Evolutionary conservation across 1,284 basidiomycete species (phyloP).

Genomic region (Meripilus lineatus): DNA sequence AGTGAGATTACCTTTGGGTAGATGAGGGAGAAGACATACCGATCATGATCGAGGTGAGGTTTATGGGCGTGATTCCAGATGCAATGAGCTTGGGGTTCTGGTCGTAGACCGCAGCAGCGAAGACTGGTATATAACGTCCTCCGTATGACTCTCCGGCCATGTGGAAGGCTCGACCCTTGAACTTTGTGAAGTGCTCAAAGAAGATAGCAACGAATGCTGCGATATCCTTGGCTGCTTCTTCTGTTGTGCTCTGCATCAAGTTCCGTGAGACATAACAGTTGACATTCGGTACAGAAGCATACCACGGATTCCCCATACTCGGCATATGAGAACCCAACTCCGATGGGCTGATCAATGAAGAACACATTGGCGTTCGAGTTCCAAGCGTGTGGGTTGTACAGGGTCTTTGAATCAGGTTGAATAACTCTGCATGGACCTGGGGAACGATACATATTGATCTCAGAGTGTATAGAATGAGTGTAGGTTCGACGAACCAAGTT

Average conservation of each 20-base stretch:
- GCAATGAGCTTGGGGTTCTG: slow-evolving; percentile 56
- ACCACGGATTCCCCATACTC: slow-evolving; percentile 65
- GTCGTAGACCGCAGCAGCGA: slow-evolving; percentile 74
- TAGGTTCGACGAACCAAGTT: slow-evolving; percentile 38
- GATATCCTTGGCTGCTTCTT: slow-evolving; percentile 67
- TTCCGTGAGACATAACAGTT: neutral
- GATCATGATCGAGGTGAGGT: slow-evolving; percentile 73
- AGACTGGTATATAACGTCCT: slow-evolving; percentile 76
- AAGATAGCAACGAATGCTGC: slow-evolving; percentile 68
- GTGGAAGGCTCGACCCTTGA: slow-evolving; percentile 64
- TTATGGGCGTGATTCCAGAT: slow-evolving; percentile 62
- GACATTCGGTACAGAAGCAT: slow-evolving; percentile 17
- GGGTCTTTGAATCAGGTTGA: slow-evolving; percentile 38
- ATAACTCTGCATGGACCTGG: slow-evolving; percentile 31
- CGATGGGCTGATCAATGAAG: slow-evolving; percentile 67
- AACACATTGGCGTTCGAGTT: slow-evolving; percentile 67
- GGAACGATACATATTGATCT: neutral
- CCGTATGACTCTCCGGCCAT: slow-evolving; percentile 73
- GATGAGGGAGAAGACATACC: slow-evolving; percentile 37
- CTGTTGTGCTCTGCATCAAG: slow-evolving; percentile 43
- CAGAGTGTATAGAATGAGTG: neutral
- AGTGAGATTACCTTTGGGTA: neutral
- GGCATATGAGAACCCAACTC: slow-evolving; percentile 70
- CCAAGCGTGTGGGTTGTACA: slow-evolving; percentile 64
- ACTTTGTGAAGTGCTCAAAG: slow-evolving; percentile 67